Evolutionary conservation across 2,329 filamentous ascomycete species (phyloP), one percentile per base, ranked within the genome.

Genomic region (Zymoseptoria tritici): DNA sequence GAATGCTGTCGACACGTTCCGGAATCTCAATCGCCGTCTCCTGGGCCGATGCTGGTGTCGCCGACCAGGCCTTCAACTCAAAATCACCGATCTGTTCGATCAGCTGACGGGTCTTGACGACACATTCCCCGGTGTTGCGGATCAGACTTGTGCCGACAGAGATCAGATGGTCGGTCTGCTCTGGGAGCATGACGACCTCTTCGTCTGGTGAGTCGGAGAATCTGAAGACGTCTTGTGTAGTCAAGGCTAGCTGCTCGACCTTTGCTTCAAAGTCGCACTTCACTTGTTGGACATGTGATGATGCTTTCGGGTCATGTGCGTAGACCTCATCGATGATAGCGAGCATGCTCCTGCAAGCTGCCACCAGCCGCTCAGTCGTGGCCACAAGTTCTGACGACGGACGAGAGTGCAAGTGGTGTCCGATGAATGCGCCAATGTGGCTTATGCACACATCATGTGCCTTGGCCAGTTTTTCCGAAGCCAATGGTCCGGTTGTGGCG

Each of bases 391-490:
- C 91, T 1, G 88, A 85, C 8, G 91, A 88, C 7, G 91, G 94
- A 63, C 94, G 88, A n/a, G 92, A 94, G 72, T 97, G 91, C 61
- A 97, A 80, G 74, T 97, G 91, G 58, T 97, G 82, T 16, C 94
- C 94, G 72, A 97, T 93, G 73, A 97, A 96, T 4, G 91, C 95
- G 55, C 90, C 93, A 56, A 99, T 84, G 70, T 92, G 89, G 6
- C 92, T 94, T 57, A 99, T 79, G 70, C 97, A 96, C 7, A 84
- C 85, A 76, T 97, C 92, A 76, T 97, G 91, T 55, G 86, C 89
- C 55, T 83, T 80, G 68, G 85, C 88, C 54, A 97, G 82, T 66
- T 87, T 87, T 73, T 92, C 89, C 2, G 92, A 96, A 36, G 94
- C 90, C 61, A 97, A 80, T 68, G 89, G 88, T 5, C 63, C 62